A percentile compares a stretch with the other conserved stretches of the same genome.
Conservation (phyloP, 495 filamentous ascomycete genomes). For the Tuber indicum region DNA sequence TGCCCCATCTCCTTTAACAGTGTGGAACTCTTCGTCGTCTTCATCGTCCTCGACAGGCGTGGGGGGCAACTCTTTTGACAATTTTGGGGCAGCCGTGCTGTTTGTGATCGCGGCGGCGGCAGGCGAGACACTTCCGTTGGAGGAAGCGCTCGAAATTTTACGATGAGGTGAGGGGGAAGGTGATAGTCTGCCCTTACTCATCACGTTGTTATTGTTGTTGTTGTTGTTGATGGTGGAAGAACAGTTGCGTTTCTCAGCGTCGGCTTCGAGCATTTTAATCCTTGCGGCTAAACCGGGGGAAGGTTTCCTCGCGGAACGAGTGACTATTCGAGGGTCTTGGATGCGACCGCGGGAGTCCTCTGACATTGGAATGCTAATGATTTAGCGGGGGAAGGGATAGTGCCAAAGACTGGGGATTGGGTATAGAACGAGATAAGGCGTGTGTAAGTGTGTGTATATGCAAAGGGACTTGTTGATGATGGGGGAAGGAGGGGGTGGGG, state of each 20-base stretch:
- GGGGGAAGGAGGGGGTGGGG: background rate
- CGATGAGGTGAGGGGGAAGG: constrained; percentile 40
- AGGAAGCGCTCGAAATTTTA: constrained; percentile 21
- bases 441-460: background rate
- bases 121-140: constrained; percentile 23
- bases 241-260: constrained; percentile 40
- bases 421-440: background rate
- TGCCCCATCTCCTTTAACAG: constrained; percentile 5
- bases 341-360: constrained; percentile 40
- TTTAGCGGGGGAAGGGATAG: background rate
- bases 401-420: background rate
- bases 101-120: constrained; percentile 11
- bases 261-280: constrained; percentile 42
- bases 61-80: constrained; percentile 40
- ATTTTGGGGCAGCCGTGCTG: constrained; percentile 14
- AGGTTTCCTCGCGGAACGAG: constrained; percentile 36
- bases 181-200: constrained; percentile 31
- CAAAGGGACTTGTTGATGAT: background rate
- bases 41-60: constrained; percentile 40
- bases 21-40: constrained; percentile 12
- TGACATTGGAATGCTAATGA: constrained; percentile 23
- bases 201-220: background rate
- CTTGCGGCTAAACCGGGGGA: constrained; percentile 42
- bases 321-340: constrained; percentile 36
- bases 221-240: background rate